Evolutionary conservation across 768 basidiomycete species (phyloP).

Genomic region (Calocybe indica): DNA sequence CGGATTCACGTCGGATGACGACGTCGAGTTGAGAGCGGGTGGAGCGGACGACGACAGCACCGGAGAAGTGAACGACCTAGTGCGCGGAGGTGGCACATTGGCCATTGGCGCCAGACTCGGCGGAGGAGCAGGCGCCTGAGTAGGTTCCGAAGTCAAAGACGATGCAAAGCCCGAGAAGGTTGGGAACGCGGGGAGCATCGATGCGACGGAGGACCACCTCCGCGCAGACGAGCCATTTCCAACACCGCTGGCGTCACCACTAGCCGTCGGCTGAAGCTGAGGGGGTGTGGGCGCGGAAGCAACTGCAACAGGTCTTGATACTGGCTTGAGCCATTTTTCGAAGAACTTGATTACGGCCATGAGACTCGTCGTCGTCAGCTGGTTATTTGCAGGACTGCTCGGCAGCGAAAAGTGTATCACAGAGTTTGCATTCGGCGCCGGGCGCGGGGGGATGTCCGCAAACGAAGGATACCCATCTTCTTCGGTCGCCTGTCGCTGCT

Average conservation of each 20-base stretch:
- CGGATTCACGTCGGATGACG: background rate
- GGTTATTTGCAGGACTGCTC: constrained; percentile 51
- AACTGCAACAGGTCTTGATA: constrained; percentile 14
- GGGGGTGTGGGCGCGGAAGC: constrained; percentile 9
- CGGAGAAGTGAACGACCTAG: constrained; percentile 13
- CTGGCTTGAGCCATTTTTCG: constrained; percentile 56
- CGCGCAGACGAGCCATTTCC: constrained; percentile 15
- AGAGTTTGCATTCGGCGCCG: constrained; percentile 65
- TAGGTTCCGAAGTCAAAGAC: constrained; percentile 15
- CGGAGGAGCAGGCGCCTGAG: constrained; percentile 11
- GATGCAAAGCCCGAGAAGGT: constrained; percentile 17
- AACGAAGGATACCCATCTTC: constrained; percentile 1
- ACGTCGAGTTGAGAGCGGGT: background rate
- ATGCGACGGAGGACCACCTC: constrained; percentile 38
- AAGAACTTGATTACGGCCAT: constrained; percentile 63
- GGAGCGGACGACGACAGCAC: constrained; percentile 13
- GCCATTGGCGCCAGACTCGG: background rate
- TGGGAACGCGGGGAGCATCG: constrained; percentile 33
- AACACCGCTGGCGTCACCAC: background rate
- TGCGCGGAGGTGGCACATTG: background rate
- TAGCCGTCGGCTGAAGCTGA: constrained; percentile 1
- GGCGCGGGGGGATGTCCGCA: constrained; percentile 38
- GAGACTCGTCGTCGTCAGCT: constrained; percentile 49
- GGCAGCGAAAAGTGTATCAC: constrained; percentile 76
- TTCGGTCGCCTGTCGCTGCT: constrained; percentile 11